phyloP scores from a whole-genome alignment of 352 stramenopile species.

The Phytophthora rubi region DNA sequence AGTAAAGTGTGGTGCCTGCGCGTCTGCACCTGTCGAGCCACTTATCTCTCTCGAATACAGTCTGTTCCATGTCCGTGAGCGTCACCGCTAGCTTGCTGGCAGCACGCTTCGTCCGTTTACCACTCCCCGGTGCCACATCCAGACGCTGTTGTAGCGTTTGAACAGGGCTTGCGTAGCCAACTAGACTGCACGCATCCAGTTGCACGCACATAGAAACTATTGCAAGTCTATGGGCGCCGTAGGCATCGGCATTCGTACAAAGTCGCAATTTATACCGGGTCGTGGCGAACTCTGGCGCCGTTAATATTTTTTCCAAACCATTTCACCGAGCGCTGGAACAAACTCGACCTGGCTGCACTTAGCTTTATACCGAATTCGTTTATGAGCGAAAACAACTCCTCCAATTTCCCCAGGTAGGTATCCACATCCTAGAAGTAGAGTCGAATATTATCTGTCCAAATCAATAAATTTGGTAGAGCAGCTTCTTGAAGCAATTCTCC shows the following conservation, averaged over 20 bases:
- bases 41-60: background rate
- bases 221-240: conserved; percentile 2
- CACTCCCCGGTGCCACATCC: background rate
- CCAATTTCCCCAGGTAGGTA: too few relatives aligned
- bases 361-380: too few relatives aligned
- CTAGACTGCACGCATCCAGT: conserved; percentile 10
- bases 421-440: too few relatives aligned
- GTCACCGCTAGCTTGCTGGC: background rate
- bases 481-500: too few relatives aligned
- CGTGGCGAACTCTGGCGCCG: conserved; percentile 2
- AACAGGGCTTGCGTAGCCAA: background rate
- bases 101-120: conserved; percentile 7
- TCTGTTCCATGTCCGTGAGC: background rate
- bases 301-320: conserved; percentile 27
- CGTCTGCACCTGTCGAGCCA: too few relatives aligned
- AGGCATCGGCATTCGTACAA: conserved; percentile 8
- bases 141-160: conserved; percentile 4
- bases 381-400: too few relatives aligned
- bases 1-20: too few relatives aligned
- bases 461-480: too few relatives aligned
- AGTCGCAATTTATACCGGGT: conserved; percentile 1
- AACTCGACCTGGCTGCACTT: too few relatives aligned
- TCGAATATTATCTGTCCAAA: too few relatives aligned
- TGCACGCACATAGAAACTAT: conserved; percentile 14
- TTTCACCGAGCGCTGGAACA: conserved; percentile 28